Base-by-base conservation (phyloP, 306 rosid species). In the Acacia crassicarpa region DNA sequence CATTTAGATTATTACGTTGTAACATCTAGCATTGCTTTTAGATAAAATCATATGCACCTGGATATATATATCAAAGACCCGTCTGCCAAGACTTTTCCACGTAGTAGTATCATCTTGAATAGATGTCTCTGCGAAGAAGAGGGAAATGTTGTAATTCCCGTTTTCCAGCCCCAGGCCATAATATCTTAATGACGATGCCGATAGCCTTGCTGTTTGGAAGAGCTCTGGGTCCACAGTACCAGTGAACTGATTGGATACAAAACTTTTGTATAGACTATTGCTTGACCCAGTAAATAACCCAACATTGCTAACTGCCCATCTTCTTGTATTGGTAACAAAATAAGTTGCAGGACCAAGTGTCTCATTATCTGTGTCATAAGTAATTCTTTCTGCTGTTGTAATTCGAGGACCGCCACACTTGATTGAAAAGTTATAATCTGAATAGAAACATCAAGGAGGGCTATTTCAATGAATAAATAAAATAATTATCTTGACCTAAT, bases 111-210 rank as follows among this genome's bases (percentile, higher is more conserved):
- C 82, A 77, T 91, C 83, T 13, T n/a, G 46, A 77, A 91, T 74
- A 76, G 82, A 79, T 66, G 80, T 87, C 83, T 94, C 94, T 0
- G 91, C 87, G 79, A 94, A 94, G 67, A 88, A 90, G 67, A 94
- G 97, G 72, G 80, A 86, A 56, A 94, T 83, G 46, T 84, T 91
- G 85, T 94, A 94, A 82, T 86, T 75, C 7, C 97, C 96, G 68
- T 92, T 91, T 74, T 92, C 82, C 59, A 92, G 87, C 65, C 98
- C 95, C 51, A 92, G 53, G 11, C 98, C 97, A 82, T 86, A 91
- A 85, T 94, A 92, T 86, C 98, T 87, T 67, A 94, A 72, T 14
- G 98, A 94, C 38, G 97, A 94, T 84, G 97, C 85, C 70, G 98
- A 92, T 61, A 94, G 71, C 23, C 98, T 83, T 27, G 90, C 87